Evolutionary conservation across 1,284 basidiomycete genomes (phyloP), one percentile per base, ranked within the genome.

Genomic region (Naganishia liquefaciens): DNA sequence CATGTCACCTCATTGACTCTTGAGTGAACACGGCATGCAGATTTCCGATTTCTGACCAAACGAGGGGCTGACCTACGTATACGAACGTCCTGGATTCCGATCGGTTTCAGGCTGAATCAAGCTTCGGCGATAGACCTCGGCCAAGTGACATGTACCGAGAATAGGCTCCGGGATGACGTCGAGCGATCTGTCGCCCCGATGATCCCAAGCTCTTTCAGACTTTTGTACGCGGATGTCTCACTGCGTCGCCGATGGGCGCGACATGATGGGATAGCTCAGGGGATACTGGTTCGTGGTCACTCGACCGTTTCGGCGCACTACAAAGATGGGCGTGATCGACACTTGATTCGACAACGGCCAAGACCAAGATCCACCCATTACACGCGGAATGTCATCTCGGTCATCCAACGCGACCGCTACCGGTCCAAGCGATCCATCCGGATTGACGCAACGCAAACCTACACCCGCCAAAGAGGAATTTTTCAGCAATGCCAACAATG

Each of bases 101-200:
- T 44, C 54, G 54, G 51, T 55, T 44, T 55, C 54, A 55, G 42
- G 40, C 21, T 55, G 54, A 55, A 44, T 55, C 54, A 39, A 17
- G n/a, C 33, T 37, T 37, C 33, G 33, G 33, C 33, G 43, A 23
- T 23, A 21, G 46, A 47, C 33, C 33, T 37, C 33, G 33, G 33
- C 25, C 23, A 42, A 19, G 40, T 28, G 15, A 44, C 17, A 17
- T 21, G 27, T 28, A 25, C 54, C 39, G 25, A 28, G 43, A 55
- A 55, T 55, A 55, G 54, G n/a, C 23, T 15, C 54, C 40, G 54
- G 28, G 23, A 43, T 55, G 54, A 55, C 54, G 54, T 55, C 40
- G 54, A 47, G 21, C 46, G 54, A 47, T 47, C 46, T 5, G 6
- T 5, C 33, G 33, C 33, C 6, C 33, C 33, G 33, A 37, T 37